Evolutionary conservation across 2,329 filamentous ascomycete genomes (phyloP).

Genomic region (Ophiocordyceps polyrhachis-furcata): DNA sequence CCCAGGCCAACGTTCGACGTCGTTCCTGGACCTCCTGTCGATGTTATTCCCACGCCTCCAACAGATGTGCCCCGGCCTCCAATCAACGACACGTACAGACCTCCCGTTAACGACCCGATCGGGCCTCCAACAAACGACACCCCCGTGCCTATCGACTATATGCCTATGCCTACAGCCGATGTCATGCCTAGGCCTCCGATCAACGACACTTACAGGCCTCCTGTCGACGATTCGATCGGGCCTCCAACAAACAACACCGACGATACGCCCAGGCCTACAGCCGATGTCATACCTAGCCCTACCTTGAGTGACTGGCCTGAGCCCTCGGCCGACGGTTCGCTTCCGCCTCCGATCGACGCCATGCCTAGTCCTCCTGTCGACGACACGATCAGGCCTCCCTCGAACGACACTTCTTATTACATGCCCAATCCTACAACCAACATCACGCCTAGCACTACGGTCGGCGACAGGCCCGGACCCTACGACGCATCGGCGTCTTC

Average conservation of each 20-base stretch:
- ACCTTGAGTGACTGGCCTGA: not conserved
- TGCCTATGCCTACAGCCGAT: not conserved
- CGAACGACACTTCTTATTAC: too few species aligned
- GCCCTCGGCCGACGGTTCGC: not conserved
- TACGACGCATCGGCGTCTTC: not conserved
- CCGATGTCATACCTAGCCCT: not conserved
- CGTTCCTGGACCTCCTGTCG: not conserved
- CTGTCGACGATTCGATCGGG: not conserved
- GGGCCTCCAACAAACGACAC: too few species aligned
- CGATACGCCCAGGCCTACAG: not conserved
- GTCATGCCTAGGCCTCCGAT: not conserved
- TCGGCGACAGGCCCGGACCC: too few species aligned
- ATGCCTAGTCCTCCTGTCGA: not conserved
- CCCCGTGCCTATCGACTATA: too few species aligned
- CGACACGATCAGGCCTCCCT: too few species aligned
- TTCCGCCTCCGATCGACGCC: not conserved
- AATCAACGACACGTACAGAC: not conserved
- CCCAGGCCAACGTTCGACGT: not conserved
- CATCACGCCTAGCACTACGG: not conserved
- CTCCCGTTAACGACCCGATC: not conserved
- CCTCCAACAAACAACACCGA: not conserved
- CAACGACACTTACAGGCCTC: not conserved
- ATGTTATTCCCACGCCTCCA: not conserved
- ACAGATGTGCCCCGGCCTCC: not conserved
- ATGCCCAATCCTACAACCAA: not conserved